These are phyloP conservation scores for Hibiscus trionum DNA, from an alignment of 345 rosid species.

Conservation along the genomic window DNA sequence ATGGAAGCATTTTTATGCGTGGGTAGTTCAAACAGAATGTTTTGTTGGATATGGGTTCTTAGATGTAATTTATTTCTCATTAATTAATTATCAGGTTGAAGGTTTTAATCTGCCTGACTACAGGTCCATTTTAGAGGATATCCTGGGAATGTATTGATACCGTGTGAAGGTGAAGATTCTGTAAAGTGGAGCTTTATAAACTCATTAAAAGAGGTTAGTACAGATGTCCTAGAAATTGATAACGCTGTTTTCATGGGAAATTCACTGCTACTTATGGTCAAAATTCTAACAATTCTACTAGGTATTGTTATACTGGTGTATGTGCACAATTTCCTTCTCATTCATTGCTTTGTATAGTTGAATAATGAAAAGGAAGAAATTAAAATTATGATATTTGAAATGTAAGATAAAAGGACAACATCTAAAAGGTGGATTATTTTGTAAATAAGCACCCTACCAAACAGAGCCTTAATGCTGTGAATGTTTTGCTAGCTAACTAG, in stretches of 20 bases:
- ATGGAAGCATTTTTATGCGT: not conserved
- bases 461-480: too few species aligned
- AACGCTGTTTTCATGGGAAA: not conserved
- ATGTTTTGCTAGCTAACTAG: too few species aligned
- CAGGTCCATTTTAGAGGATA: slow-evolving; percentile 96
- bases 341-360: not conserved
- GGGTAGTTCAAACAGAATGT: not conserved
- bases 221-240: not conserved
- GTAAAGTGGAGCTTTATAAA: slow-evolving; percentile 92
- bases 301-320: not conserved
- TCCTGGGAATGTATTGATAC: slow-evolving; percentile 63
- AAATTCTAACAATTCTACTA: not conserved
- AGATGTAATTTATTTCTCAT: not conserved
- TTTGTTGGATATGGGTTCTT: not conserved
- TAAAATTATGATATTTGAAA: not conserved
- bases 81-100: not conserved
- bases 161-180: slow-evolving; percentile 91
- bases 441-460: too few species aligned
- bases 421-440: too few species aligned
- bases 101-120: slow-evolving; percentile 14
- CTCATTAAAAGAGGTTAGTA: slow-evolving; percentile 83
- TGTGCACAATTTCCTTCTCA: not conserved
- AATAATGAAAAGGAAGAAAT: not conserved
- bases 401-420: too few species aligned
- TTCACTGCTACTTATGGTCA: not conserved